These are phyloP conservation scores for Drosera capensis DNA, from an alignment of 148 eudicot genomes.

Conservation along the genomic window DNA sequence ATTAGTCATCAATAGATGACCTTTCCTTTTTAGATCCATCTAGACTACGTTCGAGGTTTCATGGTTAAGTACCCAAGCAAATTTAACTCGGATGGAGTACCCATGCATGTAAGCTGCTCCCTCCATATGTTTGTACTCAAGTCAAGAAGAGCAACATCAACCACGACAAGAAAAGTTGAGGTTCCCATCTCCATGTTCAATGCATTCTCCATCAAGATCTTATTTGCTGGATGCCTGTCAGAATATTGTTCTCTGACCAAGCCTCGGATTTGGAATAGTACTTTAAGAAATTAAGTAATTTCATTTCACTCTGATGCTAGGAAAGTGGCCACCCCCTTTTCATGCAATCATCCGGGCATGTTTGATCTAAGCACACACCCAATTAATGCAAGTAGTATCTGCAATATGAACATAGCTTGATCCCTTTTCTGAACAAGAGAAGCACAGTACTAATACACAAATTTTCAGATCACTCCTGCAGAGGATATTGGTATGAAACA, in stretches of 20 bases:
- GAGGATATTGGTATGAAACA: no score
- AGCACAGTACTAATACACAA: neutral
- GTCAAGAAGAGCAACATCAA: constrained; percentile 68
- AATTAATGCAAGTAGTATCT: constrained; percentile 77
- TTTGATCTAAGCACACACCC: constrained; percentile 51
- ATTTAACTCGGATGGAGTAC: constrained; percentile 34
- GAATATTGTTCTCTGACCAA: constrained; percentile 9
- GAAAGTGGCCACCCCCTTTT: constrained; percentile 40
- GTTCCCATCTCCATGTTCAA: constrained; percentile 7
- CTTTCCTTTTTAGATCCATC: constrained; percentile 52
- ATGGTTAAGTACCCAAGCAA: constrained; percentile 76
- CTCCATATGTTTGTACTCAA: constrained; percentile 68
- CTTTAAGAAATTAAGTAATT: constrained; percentile 54
- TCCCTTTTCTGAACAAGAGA: neutral
- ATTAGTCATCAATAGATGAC: constrained; percentile 73
- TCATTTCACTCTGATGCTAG: constrained; percentile 91
- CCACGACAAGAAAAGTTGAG: constrained; percentile 34
- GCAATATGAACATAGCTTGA: constrained; percentile 5
- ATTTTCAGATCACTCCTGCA: no score
- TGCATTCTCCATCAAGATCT: constrained; percentile 9
- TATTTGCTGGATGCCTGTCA: constrained; percentile 11
- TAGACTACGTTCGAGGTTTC: constrained; percentile 61
- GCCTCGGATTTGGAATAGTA: constrained; percentile 21
- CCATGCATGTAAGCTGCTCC: constrained; percentile 60
- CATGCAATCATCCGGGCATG: constrained; percentile 54